These are phyloP conservation scores for Malus asiatica DNA, from an alignment of 306 rosid genomes.

Conservation along the genomic window DNA sequence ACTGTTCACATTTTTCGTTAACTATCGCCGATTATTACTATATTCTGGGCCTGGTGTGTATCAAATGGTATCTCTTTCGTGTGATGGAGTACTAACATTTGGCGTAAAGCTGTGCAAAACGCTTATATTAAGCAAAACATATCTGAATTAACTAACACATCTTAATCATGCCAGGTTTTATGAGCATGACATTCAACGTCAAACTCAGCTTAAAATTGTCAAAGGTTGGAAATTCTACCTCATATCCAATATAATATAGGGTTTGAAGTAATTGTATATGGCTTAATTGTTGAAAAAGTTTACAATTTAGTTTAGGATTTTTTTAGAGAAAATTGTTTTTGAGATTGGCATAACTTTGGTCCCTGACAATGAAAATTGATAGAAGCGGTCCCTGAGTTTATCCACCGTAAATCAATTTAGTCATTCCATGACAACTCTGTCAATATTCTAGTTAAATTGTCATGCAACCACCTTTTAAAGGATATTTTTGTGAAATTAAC, in stretches of 20 bases:
- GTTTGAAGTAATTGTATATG: not conserved
- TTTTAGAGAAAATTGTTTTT: too few relatives aligned
- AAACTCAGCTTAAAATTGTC: conserved; percentile 3
- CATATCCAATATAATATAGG: not conserved
- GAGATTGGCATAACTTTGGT: too few relatives aligned
- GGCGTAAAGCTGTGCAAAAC: conserved; percentile 13
- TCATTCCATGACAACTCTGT: too few relatives aligned
- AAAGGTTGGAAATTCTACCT: conserved; percentile 16
- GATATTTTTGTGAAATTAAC: too few relatives aligned
- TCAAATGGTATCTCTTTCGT: conserved; percentile 15
- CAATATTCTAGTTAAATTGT: too few relatives aligned
- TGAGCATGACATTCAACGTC: not conserved
- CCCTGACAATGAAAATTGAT: too few relatives aligned
- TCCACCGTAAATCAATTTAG: too few relatives aligned
- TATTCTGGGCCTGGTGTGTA: conserved; percentile 11
- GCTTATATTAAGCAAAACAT: not conserved
- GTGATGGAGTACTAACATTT: conserved; percentile 29
- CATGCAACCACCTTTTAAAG: too few relatives aligned
- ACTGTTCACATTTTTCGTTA: not conserved
- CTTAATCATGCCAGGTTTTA: conserved; percentile 10
- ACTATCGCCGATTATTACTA: not conserved
- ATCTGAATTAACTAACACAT: not conserved
- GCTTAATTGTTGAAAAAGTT: not conserved
- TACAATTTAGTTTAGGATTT: too few relatives aligned
- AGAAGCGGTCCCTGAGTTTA: too few relatives aligned